Evolutionary conservation across 2,329 filamentous ascomycete species (phyloP), one percentile per base, ranked within the genome.

Genomic region (Drechslerella stenobrocha): DNA sequence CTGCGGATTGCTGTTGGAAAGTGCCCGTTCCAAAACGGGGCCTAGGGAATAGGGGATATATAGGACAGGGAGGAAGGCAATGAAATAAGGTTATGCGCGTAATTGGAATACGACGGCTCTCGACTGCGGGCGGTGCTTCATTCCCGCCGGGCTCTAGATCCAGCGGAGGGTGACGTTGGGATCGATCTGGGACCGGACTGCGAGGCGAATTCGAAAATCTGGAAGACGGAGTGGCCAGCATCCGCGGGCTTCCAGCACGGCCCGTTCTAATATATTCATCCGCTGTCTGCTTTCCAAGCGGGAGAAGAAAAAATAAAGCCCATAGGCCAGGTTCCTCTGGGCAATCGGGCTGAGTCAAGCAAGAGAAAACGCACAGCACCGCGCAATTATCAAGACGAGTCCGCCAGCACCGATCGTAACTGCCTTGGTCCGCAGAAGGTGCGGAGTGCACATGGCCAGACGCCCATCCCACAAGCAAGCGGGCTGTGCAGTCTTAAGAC

Each of bases 401-500:
- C 8, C 37, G 22, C 37, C n/a, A 42, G 37, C 24, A 28, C 24
- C 30, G 23, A 40, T 44, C 15, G 24, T 52, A 66, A 58, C 61
- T 66, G 61, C 61, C 61, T 66, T 66, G 60, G 52, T 20, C 37
- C 37, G 15, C 37, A 42, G 34, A 30, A 32, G 46, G 45, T 40
- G 34, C 26, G 28, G 8, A 51, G 48, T 9, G 26, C 53, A 52
- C 52, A 63, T 63, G 59, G 46, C 37, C 51, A 30, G 40, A 51
- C 56, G 48, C 48, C 47, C 50, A 48, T 52, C 51, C 23, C 37
- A 5, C 37, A 13, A 26, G 44, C 32, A 56, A 34, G 55, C 23
- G 52, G 63, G 63, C 63, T 60, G 63, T 60, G 63, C 51, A 59
- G 51, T 35, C 52, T 47, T 53, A 46, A 59, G 55, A 67, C 53